Evolutionary conservation across 257 asterid species (phyloP), one percentile per base, ranked within the genome.

Genomic region (Gardenia jasminoides): DNA sequence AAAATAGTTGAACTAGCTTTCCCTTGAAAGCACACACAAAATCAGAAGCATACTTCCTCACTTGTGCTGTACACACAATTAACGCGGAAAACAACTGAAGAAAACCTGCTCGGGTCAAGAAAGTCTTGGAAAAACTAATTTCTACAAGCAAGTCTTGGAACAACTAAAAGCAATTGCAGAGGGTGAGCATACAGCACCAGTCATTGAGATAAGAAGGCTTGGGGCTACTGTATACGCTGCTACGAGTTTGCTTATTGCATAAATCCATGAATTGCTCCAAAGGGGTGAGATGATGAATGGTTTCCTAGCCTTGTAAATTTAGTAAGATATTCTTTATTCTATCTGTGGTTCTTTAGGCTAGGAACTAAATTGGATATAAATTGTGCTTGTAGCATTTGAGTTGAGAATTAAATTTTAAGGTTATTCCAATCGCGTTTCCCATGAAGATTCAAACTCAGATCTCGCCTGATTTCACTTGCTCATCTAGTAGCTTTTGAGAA

Each of bases 201-300:
- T n/a, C n/a, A n/a, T n/a, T n/a, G n/a, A n/a, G n/a, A n/a, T n/a
- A n/a, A n/a, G n/a, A n/a, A n/a, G n/a, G n/a, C n/a, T 91, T 62
- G 97, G 92, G 24, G 65, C 90, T 77, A 93, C 91, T 7, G 91
- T 89, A 80, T 93, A 86, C 82, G 98, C 97, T 59, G 98, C 98
- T 61, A 87, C 93, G 80, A 90, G 77, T 79, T 90, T 95, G 70
- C 96, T 97, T 3, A 91, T 88, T 82, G 52, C 92, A 59, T 97
- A 92, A 71, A 83, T 95, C 76, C 78, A 81, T 13, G 82, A 58
- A 82, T 90, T 92, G 82, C 88, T 95, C 64, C 62, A 70, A 65
- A 76, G 66, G 72, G 98, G 98, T 93, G 87, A 89, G 98, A 75
- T 20, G 72, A 58, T 74, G 36, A 69, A 58, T 47, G 62, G 43